phyloP scores from a whole-genome alignment of 108 stramenopile species.

The Bacterosira constricta region DNA sequence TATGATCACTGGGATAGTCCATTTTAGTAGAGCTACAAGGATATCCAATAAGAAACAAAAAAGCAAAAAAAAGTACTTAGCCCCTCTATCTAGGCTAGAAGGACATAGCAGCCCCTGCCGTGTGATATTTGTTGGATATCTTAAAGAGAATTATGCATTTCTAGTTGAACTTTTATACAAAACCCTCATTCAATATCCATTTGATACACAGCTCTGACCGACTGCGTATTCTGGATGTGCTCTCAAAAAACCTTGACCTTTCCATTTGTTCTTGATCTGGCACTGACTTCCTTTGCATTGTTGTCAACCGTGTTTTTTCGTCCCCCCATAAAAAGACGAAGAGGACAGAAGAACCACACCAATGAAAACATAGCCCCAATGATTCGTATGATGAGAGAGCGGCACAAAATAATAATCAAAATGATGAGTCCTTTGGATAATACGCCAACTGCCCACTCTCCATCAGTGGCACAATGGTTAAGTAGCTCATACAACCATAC shows the following conservation, averaged over 20 bases:
- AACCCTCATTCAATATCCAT: no score
- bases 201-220: no score
- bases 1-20: no score
- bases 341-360: conserved; percentile 52
- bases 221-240: no score
- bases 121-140: no score
- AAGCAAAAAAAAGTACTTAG: no score
- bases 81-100: no score
- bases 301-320: conserved; percentile 4
- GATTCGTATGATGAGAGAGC: conserved; percentile 21
- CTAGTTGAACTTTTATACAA: no score
- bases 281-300: not conserved
- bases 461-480: conserved; percentile 16
- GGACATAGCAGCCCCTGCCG: no score
- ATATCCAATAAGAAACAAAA: no score
- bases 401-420: conserved; percentile 30
- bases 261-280: conserved; percentile 4
- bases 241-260: not conserved
- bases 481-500: conserved; percentile 12
- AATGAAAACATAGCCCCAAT: conserved; percentile 21
- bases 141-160: no score
- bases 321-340: conserved; percentile 33
- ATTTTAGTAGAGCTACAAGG: no score
- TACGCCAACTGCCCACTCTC: conserved; percentile 23
- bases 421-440: conserved; percentile 22